phyloP scores from a whole-genome alignment of 2,329 filamentous ascomycete genomes.

The Chalaropsis thielavioides region DNA sequence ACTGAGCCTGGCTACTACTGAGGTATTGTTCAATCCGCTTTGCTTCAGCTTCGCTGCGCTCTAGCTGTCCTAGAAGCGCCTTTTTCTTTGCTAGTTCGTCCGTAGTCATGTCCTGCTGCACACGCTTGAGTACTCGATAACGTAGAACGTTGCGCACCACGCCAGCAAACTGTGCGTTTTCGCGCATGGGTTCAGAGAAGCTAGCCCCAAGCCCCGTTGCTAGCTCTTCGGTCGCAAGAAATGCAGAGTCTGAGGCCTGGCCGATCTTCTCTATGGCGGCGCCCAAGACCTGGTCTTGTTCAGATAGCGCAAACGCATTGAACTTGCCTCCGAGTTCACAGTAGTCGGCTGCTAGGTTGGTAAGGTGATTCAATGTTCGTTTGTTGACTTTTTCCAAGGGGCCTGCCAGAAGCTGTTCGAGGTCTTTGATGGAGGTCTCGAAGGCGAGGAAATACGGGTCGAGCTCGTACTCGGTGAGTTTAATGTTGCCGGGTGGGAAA shows the following conservation, averaged over 20 bases:
- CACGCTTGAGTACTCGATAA: constrained; percentile 82
- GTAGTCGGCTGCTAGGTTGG: constrained; percentile 69
- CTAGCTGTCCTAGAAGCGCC: constrained; percentile 68
- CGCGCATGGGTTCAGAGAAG: constrained; percentile 94
- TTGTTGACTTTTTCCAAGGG: constrained; percentile 96
- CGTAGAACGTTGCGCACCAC: constrained; percentile 79
- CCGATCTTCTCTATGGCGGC: constrained; percentile 88
- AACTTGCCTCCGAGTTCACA: constrained; percentile 90
- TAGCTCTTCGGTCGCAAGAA: constrained; percentile 87
- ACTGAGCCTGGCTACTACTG: constrained; percentile 45
- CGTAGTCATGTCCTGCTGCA: constrained; percentile 93
- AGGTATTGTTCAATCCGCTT: constrained; percentile 89
- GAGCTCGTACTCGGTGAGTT: constrained; percentile 73
- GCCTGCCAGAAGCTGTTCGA: constrained; percentile 75
- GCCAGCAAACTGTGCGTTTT: constrained; percentile 92
- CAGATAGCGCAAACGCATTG: constrained; percentile 91
- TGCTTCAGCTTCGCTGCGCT: constrained; percentile 83
- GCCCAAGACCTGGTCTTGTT: constrained; percentile 75
- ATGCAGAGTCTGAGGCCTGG: constrained; percentile 89
- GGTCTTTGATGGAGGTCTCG: constrained; percentile 78
- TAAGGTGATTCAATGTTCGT: constrained; percentile 71
- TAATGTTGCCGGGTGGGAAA: constrained; percentile 66
- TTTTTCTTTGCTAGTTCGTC: constrained; percentile 86
- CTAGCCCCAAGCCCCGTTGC: constrained; percentile 76
- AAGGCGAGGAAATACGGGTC: constrained; percentile 95